phyloP scores from a whole-genome alignment of 2,329 filamentous ascomycete species.

The Septoria petroselini region DNA sequence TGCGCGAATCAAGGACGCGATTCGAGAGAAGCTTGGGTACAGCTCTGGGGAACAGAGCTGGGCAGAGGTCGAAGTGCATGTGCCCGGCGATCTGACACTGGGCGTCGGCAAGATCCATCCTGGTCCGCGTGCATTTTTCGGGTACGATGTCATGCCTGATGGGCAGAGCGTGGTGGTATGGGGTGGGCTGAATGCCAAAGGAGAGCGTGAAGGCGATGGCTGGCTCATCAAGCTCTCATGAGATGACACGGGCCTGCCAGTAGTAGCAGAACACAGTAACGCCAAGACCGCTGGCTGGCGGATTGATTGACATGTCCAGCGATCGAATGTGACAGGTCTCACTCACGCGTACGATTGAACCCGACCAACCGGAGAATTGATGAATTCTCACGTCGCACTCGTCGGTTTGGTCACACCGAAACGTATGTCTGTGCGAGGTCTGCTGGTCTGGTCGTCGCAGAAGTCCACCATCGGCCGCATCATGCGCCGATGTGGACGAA shows the following conservation, averaged over 20 bases:
- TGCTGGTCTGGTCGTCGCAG: too few species aligned
- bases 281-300: too few species aligned
- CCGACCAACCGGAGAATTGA: too few species aligned
- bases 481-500: too few species aligned
- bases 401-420: too few species aligned
- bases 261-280: too few species aligned
- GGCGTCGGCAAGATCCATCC: slow-evolving; percentile 46
- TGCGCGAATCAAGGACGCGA: slow-evolving; percentile 46
- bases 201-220: slow-evolving; percentile 45
- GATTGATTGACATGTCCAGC: too few species aligned
- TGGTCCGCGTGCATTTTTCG: slow-evolving; percentile 44
- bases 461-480: too few species aligned
- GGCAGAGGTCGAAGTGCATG: slow-evolving; percentile 43
- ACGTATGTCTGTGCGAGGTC: too few species aligned
- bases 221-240: slow-evolving; percentile 40
- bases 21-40: slow-evolving; percentile 42
- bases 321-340: too few species aligned
- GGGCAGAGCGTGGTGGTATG: slow-evolving; percentile 42
- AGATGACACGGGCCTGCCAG: slow-evolving; percentile 10
- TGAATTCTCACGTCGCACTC: too few species aligned
- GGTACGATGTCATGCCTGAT: slow-evolving; percentile 40
- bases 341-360: too few species aligned
- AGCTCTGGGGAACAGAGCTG: slow-evolving; percentile 43
- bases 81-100: slow-evolving; percentile 36
- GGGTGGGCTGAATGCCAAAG: slow-evolving; percentile 46